These are phyloP conservation scores for Colletotrichum chlorophyti DNA, from an alignment of 2,329 filamentous ascomycete genomes.

Conservation along the genomic window DNA sequence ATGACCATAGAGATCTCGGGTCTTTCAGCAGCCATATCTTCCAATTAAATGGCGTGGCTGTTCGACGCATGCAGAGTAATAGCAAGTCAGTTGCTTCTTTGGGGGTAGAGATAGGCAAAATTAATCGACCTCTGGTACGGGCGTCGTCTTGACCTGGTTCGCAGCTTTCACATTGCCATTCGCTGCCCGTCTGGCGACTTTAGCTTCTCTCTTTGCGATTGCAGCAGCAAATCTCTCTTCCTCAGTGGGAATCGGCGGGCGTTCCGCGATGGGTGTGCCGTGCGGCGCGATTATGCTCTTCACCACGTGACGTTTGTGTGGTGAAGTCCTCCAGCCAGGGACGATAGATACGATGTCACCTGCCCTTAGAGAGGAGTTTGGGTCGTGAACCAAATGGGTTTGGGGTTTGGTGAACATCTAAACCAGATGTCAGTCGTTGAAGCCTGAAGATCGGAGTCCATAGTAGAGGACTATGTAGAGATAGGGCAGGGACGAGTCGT, in stretches of 20 bases:
- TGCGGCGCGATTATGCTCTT: slow-evolving; percentile 75
- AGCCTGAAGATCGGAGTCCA: too few species aligned
- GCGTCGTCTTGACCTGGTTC: too few species aligned
- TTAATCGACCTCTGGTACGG: slow-evolving; percentile 3
- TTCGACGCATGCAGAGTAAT: neutral
- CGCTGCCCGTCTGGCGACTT: slow-evolving; percentile 59
- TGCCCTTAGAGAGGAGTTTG: slow-evolving; percentile 72
- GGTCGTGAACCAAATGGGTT: slow-evolving; percentile 79
- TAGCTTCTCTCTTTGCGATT: slow-evolving; percentile 61
- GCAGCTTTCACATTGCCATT: slow-evolving; percentile 34
- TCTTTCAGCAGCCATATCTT: too few species aligned
- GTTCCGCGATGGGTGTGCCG: slow-evolving; percentile 66
- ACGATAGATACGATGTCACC: slow-evolving; percentile 79
- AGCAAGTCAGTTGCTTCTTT: neutral
- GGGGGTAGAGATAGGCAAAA: neutral
- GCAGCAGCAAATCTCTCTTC: slow-evolving; percentile 65
- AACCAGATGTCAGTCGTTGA: too few species aligned
- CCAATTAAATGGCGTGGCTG: slow-evolving; percentile 5
- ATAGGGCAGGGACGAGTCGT: too few species aligned
- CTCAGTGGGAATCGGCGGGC: slow-evolving; percentile 70
- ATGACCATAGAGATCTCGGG: too few species aligned
- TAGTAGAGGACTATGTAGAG: too few species aligned
- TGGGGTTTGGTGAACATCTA: slow-evolving; percentile 70
- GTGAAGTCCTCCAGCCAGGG: slow-evolving; percentile 69
- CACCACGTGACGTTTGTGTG: slow-evolving; percentile 76